Base-by-base conservation (phyloP, 306 rosid genomes). In the Dryas alaskensis region DNA sequence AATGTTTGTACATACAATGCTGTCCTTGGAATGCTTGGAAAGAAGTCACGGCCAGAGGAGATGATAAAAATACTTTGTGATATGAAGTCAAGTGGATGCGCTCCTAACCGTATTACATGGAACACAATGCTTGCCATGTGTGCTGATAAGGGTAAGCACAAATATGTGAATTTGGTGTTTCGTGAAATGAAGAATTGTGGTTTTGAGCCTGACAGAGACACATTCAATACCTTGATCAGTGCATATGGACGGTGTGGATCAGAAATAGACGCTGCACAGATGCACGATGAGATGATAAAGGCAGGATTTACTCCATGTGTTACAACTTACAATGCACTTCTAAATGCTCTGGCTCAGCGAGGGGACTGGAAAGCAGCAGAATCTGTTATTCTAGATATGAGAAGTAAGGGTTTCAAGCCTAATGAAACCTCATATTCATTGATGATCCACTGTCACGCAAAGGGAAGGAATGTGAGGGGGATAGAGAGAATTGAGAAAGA, bases 171-270 rank as follows among this genome's bases (percentile, higher is more conserved):
- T 52, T 89, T 37, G 76, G 92, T 95, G 53, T 82, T 90, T 37
- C 80, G 85, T 81, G 96, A 92, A 84, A 95, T 95, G 99, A 89
- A 86, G 83, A 89, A 80, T 61, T 88, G 92, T 71, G 99, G 99
- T 42, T 95, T 94, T 78, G 96, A 90, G 85, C 99, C 98, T 1
- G 98, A 92, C 70, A 87, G 95, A 78, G 97, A 95, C 85, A 95
- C 99, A 7, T 95, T 89, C 81, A 92, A 95, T 71, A 88, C 99
- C 55, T 81, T 95, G 82, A 95, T 95, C 65, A 89, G 96, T 44
- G 90, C 97, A 16, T 92, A 89, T 70, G 97, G 98, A 63, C 88
- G 98, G 74, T 95, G 96, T 80, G 99, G 96, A 58, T 86, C 98
- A 42, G 92, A 90, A 71, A 83, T 90, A 58, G 93, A 92, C 69